phyloP scores from a whole-genome alignment of 176 grass and related monocot genomes.

The Aegilops bicornis region DNA sequence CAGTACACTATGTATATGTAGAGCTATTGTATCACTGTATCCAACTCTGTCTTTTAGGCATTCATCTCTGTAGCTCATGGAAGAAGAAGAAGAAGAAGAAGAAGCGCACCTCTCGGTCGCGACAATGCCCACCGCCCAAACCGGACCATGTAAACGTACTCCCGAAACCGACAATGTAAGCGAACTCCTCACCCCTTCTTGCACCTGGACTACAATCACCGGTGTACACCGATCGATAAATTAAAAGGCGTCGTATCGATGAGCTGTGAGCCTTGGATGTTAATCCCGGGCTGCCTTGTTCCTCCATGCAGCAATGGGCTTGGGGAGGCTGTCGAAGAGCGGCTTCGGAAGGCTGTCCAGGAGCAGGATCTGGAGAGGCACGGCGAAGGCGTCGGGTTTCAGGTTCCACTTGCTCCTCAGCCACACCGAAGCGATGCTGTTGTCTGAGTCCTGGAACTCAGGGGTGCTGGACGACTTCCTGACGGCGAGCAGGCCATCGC shows the following conservation, averaged over 20 bases:
- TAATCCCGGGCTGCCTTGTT: slow-evolving; percentile 84
- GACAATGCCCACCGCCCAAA: not conserved
- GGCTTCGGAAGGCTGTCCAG: slow-evolving; percentile 69
- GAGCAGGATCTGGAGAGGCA: slow-evolving; percentile 28
- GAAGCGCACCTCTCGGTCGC: not conserved
- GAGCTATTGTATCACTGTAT: slow-evolving; percentile 32
- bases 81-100: not conserved
- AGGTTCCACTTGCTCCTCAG: slow-evolving; percentile 63
- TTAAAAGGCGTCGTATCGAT: not conserved
- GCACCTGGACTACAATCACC: slow-evolving; percentile 13
- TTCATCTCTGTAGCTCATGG: not conserved
- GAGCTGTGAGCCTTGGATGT: not conserved
- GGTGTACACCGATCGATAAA: not conserved
- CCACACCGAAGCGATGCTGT: slow-evolving; percentile 49
- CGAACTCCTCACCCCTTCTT: not conserved
- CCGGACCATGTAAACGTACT: not conserved
- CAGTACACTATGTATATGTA: slow-evolving; percentile 29
- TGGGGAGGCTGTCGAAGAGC: slow-evolving; percentile 60
- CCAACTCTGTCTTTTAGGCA: slow-evolving; percentile 6
- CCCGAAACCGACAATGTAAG: too few species aligned
- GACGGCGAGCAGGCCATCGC: slow-evolving; percentile 43
- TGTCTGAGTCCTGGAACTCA: slow-evolving; percentile 64
- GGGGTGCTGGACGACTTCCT: slow-evolving; percentile 83
- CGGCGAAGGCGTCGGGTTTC: slow-evolving; percentile 62
- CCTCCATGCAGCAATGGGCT: slow-evolving; percentile 59